A percentile compares a stretch with the other conserved stretches of the same genome.
These are phyloP conservation scores for Lophiostoma macrostomum DNA, from an alignment of 495 filamentous ascomycete genomes.

Conservation along the genomic window DNA sequence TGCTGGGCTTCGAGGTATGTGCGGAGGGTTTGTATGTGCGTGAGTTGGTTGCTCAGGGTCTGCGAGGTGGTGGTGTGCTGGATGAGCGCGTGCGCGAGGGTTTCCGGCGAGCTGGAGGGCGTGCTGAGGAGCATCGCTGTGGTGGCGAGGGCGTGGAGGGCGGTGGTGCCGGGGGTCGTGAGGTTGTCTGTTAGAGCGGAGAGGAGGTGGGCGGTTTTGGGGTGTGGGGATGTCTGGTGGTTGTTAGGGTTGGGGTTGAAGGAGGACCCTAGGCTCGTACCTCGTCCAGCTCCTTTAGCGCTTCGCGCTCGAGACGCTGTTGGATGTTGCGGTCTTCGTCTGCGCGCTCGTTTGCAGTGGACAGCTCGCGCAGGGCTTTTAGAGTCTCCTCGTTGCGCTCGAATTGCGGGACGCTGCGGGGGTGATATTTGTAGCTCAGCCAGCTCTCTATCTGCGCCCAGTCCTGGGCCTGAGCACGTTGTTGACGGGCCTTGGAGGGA, in stretches of 20 bases:
- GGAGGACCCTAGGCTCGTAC: conserved; percentile 14
- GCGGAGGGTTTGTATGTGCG: conserved; percentile 23
- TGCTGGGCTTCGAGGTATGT: conserved; percentile 22
- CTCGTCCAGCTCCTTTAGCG: conserved; percentile 48
- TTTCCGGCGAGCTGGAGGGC: conserved; percentile 19
- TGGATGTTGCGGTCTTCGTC: conserved; percentile 67
- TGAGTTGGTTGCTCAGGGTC: conserved; percentile 24
- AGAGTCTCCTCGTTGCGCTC: conserved; percentile 85
- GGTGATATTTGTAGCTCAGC: conserved; percentile 66
- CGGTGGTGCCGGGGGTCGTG: conserved; percentile 10
- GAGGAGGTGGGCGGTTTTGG: conserved; percentile 9
- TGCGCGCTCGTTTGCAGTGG: conserved; percentile 73
- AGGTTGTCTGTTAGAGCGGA: conserved; percentile 13
- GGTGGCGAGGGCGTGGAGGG: conserved; percentile 23
- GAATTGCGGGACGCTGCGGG: conserved; percentile 61
- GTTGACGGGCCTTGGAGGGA: conserved; percentile 64
- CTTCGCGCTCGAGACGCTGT: conserved; percentile 57
- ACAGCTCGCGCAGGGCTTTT: conserved; percentile 69
- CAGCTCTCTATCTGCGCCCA: conserved; percentile 85
- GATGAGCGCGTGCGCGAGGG: conserved; percentile 30
- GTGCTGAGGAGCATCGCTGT: conserved; percentile 17
- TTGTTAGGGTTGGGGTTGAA: no score
- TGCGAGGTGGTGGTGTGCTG: conserved; percentile 14
- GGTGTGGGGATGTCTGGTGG: background rate
- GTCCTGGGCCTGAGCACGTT: conserved; percentile 68